Base-by-base conservation (phyloP, 805 yeast genomes). In the Suhomyces pyralidae region DNA sequence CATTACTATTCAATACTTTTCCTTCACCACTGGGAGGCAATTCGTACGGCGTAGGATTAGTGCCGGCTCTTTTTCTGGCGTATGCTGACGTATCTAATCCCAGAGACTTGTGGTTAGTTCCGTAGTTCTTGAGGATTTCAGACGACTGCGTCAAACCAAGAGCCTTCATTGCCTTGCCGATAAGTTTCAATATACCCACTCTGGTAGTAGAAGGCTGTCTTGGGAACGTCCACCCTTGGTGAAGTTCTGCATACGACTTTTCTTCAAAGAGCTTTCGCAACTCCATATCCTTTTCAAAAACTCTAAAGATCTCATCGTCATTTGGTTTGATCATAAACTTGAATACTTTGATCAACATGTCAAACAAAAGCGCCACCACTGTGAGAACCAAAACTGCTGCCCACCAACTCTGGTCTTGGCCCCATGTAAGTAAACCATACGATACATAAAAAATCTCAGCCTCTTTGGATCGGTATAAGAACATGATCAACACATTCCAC, bases 321-420 rank as follows among this genome's bases (percentile, higher is more conserved):
- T 81, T 81, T 0, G 96, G 90, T 55, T 71, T 65, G 20, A 88
- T 54, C 64, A 81, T 77, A 25, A 74, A 74, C 56, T 84, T 80
- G 45, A 84, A 59, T 1, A 85, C 78, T 57, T 86, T 84, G 49
- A 83, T 65, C 5, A 86, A 63, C 40, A 88, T 68, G 64, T 94
- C 98, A 54, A 88, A 70, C 38, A 84, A 67, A 12, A 88, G 58
- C 2, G 93, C 87, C 50, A 89, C 73, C 0, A 81, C 69, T 0
- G 76, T 66, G 17, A 88, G 64, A 1, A 84, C 77, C 28, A 90
- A 62, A 32, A 88, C 70, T 0, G 90, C 68, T 1, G 90, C 89
- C 98, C 98, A 94, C 83, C 91, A 93, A 0, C 88, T 78, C n/a
- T 76, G 66, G 64, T 94, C 97, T 19, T 58, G 69, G 20, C 98